Percentiles rank a stretch among this genome's conserved stretches.
phyloP scores from a whole-genome alignment of 2,329 filamentous ascomycete species.

The Scedosporium boydii region DNA sequence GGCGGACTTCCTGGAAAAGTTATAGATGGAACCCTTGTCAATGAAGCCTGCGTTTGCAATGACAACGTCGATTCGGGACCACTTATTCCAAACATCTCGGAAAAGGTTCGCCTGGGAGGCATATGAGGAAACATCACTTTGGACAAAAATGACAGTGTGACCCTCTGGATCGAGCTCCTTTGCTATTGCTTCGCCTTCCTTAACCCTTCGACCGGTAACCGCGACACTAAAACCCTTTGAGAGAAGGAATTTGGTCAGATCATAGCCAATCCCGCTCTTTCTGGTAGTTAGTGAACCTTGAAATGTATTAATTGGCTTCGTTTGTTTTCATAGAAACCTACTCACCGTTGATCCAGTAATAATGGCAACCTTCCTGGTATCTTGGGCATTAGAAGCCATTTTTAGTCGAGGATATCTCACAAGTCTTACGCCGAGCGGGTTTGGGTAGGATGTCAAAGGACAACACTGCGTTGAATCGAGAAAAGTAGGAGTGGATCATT shows the following conservation, averaged over 20 bases:
- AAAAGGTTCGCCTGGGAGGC: constrained; percentile 32
- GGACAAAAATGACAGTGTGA: constrained; percentile 29
- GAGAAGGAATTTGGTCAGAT: constrained; percentile 23
- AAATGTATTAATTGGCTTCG: not conserved
- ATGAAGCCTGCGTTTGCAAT: constrained; percentile 41
- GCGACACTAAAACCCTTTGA: constrained; percentile 21
- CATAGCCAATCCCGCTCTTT: constrained; percentile 37
- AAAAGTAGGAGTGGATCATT: no score
- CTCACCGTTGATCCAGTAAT: constrained; percentile 30
- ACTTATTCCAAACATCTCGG: constrained; percentile 28
- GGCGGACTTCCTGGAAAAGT: constrained; percentile 15
- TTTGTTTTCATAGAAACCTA: constrained; percentile 7
- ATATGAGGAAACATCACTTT: constrained; percentile 36
- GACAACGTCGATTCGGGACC: constrained; percentile 36
- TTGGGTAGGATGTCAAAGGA: not conserved
- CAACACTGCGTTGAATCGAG: not conserved
- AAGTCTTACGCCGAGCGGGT: not conserved
- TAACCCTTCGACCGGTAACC: constrained; percentile 17
- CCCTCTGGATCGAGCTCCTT: constrained; percentile 23
- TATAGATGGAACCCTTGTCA: constrained; percentile 34
- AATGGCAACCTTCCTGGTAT: constrained; percentile 22
- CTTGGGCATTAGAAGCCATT: not conserved
- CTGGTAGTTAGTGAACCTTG: not conserved
- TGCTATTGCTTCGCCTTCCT: constrained; percentile 20
- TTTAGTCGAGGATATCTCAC: not conserved